Conservation (phyloP, 768 basidiomycete species). For the Suillus discolor region DNA sequence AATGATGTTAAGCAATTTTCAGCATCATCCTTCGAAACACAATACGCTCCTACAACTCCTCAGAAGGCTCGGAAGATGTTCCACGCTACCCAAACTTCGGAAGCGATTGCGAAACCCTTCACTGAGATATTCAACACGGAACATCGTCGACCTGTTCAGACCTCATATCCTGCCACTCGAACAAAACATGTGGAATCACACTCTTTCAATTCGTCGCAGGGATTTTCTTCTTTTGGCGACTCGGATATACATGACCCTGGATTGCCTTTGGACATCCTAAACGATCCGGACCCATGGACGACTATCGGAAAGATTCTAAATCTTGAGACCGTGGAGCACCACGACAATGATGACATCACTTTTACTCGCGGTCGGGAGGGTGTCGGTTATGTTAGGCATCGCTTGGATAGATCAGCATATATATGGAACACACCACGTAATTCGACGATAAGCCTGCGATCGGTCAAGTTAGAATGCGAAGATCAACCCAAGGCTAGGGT, state of each 20-base stretch:
- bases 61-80: background rate
- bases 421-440: background rate
- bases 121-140: background rate
- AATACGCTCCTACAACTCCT: background rate
- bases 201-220: background rate
- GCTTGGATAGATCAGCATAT: constrained; percentile 1
- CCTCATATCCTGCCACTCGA: background rate
- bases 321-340: constrained; percentile 9
- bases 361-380: constrained; percentile 30
- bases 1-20: background rate
- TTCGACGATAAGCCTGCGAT: too few relatives aligned
- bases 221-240: background rate
- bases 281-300: constrained; percentile 35
- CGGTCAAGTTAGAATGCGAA: background rate
- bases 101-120: background rate
- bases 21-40: background rate
- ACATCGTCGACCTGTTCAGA: background rate
- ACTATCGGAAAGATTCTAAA: constrained; percentile 31
- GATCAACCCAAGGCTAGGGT: background rate
- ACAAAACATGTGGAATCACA: background rate
- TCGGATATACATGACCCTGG: background rate
- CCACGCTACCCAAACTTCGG: background rate
- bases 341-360: constrained; percentile 7
- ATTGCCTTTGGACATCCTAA: constrained; percentile 27
- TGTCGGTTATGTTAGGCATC: constrained; percentile 22